Percentiles rank a stretch among this genome's conserved stretches.
phyloP scores from a whole-genome alignment of 768 basidiomycete genomes.

The Ramaria rubella region DNA sequence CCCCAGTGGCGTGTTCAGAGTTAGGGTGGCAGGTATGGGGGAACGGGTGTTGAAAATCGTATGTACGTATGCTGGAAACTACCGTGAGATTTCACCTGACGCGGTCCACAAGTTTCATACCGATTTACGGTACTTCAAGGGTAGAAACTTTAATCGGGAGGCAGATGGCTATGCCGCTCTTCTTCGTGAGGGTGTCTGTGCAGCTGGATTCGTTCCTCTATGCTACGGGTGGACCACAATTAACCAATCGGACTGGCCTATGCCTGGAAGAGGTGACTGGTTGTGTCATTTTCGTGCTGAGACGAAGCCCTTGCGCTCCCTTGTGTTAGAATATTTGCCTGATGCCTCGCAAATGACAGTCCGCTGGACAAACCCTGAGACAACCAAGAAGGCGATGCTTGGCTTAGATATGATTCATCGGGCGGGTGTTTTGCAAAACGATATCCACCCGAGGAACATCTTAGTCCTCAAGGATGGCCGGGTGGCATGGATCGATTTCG shows the following conservation, averaged over 20 bases:
- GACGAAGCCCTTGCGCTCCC: not conserved
- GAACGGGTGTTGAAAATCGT: not conserved
- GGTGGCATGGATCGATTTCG: not conserved
- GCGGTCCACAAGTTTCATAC: not conserved
- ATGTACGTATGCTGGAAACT: not conserved
- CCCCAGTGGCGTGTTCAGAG: not conserved
- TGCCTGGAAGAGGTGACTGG: not conserved
- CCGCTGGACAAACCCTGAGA: not conserved
- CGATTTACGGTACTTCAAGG: not conserved
- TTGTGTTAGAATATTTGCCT: not conserved
- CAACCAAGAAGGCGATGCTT: not conserved
- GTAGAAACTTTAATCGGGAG: not conserved
- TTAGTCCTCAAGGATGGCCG: not conserved
- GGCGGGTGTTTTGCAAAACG: not conserved
- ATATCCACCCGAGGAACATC: not conserved
- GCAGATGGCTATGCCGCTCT: not conserved
- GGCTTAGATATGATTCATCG: not conserved
- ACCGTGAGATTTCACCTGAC: not conserved
- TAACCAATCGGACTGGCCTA: not conserved
- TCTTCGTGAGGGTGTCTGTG: not conserved
- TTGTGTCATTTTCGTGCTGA: not conserved
- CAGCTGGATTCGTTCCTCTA: not conserved
- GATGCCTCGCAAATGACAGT: not conserved
- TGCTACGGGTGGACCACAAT: not conserved
- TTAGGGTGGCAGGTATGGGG: not conserved